phyloP scores from a whole-genome alignment of 2,329 filamentous ascomycete species.

The Rachicladosporium sp. region DNA sequence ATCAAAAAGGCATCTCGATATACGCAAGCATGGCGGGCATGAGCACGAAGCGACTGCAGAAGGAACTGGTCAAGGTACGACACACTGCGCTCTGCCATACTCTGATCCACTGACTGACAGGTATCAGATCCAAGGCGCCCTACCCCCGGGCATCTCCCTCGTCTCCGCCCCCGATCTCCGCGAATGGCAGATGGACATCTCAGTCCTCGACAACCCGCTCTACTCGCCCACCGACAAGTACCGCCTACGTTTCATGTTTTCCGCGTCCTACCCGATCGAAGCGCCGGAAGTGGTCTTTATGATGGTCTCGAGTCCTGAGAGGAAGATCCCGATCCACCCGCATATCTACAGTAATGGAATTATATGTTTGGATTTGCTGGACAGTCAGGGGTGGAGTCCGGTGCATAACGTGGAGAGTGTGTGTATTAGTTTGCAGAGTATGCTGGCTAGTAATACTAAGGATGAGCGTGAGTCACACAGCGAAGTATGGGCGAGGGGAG shows the following conservation, averaged over 20 bases:
- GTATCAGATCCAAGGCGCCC: slow-evolving; percentile 43
- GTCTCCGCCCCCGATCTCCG: slow-evolving; percentile 71
- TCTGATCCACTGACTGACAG: background rate
- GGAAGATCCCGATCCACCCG: slow-evolving; percentile 78
- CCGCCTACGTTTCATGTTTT: slow-evolving; percentile 79
- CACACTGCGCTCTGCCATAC: background rate
- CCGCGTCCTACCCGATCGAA: slow-evolving; percentile 79
- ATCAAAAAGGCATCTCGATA: too few relatives aligned
- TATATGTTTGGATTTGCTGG: slow-evolving; percentile 90
- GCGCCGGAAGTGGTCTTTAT: slow-evolving; percentile 90
- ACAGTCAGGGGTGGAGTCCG: slow-evolving; percentile 80
- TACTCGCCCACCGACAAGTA: slow-evolving; percentile 64
- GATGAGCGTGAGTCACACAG: slow-evolving; percentile 51
- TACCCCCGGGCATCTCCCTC: slow-evolving; percentile 61
- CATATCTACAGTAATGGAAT: slow-evolving; percentile 98
- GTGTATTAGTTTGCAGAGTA: slow-evolving; percentile 94
- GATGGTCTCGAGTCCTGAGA: slow-evolving; percentile 38
- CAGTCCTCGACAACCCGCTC: slow-evolving; percentile 85
- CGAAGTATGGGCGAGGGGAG: background rate
- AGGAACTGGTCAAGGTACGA: slow-evolving; percentile 45
- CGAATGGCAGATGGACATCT: slow-evolving; percentile 87
- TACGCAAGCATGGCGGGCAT: slow-evolving; percentile 19
- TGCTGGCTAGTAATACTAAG: slow-evolving; percentile 90
- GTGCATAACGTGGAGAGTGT: slow-evolving; percentile 96
- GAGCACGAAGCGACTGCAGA: slow-evolving; percentile 30